Evolutionary conservation across 805 yeast genomes (phyloP).

Genomic region (Monosporozyma siamensis): DNA sequence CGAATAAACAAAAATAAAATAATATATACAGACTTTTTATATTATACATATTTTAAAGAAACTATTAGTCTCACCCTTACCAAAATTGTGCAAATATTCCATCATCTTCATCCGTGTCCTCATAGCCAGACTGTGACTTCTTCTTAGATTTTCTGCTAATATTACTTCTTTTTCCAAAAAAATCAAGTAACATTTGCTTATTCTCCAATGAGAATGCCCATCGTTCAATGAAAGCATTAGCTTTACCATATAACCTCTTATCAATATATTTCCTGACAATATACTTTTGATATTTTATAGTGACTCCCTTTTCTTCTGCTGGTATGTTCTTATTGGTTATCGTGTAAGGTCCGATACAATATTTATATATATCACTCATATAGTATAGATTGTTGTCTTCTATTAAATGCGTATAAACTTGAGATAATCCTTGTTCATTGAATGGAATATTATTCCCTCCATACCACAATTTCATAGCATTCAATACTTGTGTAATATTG

Average conservation of each 20-base stretch:
- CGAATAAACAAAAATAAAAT: too few relatives aligned
- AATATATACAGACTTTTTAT: too few relatives aligned
- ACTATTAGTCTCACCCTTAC: too few relatives aligned
- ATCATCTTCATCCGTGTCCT: constrained; percentile 23
- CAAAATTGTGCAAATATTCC: constrained; percentile 24
- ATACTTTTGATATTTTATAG: constrained; percentile 17
- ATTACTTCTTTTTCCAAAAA: constrained; percentile 6
- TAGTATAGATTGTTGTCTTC: constrained; percentile 12
- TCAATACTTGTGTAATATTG: constrained; percentile 10
- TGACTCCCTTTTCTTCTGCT: constrained; percentile 7
- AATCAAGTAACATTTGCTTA: constrained; percentile 9
- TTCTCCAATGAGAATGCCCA: constrained; percentile 15
- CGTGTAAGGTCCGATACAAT: neutral
- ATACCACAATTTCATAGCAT: constrained; percentile 21
- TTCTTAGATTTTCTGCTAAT: constrained; percentile 3
- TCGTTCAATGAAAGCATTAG: constrained; percentile 16
- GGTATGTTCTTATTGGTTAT: constrained; percentile 1
- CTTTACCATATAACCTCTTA: constrained; percentile 9
- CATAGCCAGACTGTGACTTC: constrained; percentile 10
- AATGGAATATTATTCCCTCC: constrained; percentile 9
- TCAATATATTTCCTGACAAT: constrained; percentile 13
- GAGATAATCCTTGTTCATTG: constrained; percentile 14
- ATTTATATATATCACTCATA: constrained; percentile 13
- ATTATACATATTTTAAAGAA: too few relatives aligned
- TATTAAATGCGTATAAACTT: constrained; percentile 5